Base-by-base conservation (phyloP, 345 rosid genomes). In the Gynandropsis gynandra region DNA sequence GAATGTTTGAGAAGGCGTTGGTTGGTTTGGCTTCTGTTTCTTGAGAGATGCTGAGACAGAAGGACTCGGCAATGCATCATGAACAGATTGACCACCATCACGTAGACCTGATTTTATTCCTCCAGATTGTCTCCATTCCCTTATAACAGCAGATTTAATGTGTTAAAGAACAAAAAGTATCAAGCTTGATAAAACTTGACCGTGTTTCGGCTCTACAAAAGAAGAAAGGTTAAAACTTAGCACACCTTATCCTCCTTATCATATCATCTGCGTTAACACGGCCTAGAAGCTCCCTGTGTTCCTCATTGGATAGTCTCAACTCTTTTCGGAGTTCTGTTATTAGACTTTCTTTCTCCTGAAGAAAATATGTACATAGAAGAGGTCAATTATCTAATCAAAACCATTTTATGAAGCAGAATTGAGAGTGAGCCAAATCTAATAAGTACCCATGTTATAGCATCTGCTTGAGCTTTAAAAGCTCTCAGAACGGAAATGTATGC, bases 381-480 rank as follows among this genome's bases (percentile, higher is more conserved):
- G 41, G 59, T 64, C 64, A 72, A 35, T 54, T 35, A 70, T 49
- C 60, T 59, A 71, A 68, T 52, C 29, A 59, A 65, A 42, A 47
- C 8, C n/a, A 34, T 59, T 62, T 65, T 47, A 50, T 6, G n/a
- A 65, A 53, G 54, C 65, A 49, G 33, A 52, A 34, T 19, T 42
- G 49, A 60, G 59, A 31, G 10, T 53, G 61, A 38, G 8, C 0
- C 21, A 54, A 33, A 53, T 41, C 11, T 31, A 39, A 58, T n/a
- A 39, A 53, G 56, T 82, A 84, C 97, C 97, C 97, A 88, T 61
- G 97, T 69, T 61, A 88, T 84, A 47, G 90, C 97, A 76, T 88
- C 97, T 68, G 86, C 82, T 67, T 88, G 97, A 29, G 94, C 97
- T 78, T 82, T 84, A 80, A 88, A 84, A 42, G 95, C 97, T 72